Conservation (phyloP, 1,284 basidiomycete species). For the Puccinia novopanici region DNA sequence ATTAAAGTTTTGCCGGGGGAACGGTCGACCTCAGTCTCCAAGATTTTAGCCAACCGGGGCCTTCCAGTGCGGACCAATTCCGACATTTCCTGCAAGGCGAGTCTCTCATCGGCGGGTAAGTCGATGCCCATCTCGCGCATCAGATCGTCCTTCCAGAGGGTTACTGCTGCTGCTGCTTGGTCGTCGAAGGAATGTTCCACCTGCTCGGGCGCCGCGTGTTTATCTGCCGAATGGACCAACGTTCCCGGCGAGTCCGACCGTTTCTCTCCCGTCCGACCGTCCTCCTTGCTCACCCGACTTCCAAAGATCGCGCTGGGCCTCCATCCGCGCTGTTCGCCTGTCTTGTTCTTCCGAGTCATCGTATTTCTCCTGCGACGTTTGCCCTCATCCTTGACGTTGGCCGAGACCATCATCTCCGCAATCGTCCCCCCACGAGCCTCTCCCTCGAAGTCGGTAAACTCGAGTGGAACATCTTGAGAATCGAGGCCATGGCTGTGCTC, state of each 20-base stretch:
- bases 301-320: not conserved
- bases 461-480: conserved; percentile 6
- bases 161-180: not conserved
- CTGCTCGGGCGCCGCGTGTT: not conserved
- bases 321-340: not conserved
- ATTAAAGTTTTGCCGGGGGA: conserved; percentile 27
- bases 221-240: not conserved
- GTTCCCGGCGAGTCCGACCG: not conserved
- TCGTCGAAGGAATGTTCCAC: conserved; percentile 7
- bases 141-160: not conserved
- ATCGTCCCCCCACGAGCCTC: conserved; percentile 30
- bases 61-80: conserved; percentile 23
- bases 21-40: conserved; percentile 24
- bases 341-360: not conserved
- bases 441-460: conserved; percentile 49
- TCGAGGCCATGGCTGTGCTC: conserved; percentile 8
- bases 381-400: conserved; percentile 37
- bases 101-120: not conserved
- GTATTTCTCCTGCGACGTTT: conserved; percentile 33
- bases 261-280: not conserved
- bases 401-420: conserved; percentile 43
- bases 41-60: conserved; percentile 2
- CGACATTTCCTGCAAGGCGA: conserved; percentile 37
- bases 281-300: not conserved
- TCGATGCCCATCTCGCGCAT: conserved; percentile 33